Percentiles rank a stretch among this genome's conserved stretches.
These are phyloP conservation scores for Nicotiana knightiana DNA, from an alignment of 257 asterid genomes.

Conservation along the genomic window DNA sequence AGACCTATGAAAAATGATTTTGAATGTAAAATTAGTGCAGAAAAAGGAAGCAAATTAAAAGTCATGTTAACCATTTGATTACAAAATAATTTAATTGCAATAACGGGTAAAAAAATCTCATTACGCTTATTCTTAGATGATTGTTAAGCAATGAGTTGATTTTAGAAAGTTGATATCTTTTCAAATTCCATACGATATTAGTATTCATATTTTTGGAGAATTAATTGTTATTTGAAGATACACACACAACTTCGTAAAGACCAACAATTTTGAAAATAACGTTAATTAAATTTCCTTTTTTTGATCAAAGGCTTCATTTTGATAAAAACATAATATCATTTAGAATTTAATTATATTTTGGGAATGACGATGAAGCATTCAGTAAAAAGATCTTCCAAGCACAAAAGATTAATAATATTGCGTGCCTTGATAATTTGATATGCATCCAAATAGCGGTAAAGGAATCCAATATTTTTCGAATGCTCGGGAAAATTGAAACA, in stretches of 20 bases:
- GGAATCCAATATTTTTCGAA: too few relatives aligned
- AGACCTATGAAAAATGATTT: neutral
- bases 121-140: neutral
- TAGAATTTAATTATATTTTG: neutral
- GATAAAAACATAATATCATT: neutral
- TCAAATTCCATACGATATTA: neutral
- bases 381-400: neutral
- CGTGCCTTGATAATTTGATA: too few relatives aligned
- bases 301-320: neutral
- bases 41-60: neutral
- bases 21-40: neutral
- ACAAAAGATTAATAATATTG: neutral
- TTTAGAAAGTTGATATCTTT: neutral
- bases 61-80: neutral
- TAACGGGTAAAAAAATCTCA: neutral
- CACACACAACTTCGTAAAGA: neutral
- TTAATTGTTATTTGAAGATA: neutral
- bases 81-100: neutral
- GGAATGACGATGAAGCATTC: neutral
- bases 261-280: neutral
- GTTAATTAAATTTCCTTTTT: neutral
- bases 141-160: neutral
- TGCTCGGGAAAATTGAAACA: too few relatives aligned
- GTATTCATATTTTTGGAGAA: neutral
- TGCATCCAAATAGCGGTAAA: too few relatives aligned